Base-by-base conservation (phyloP, 345 rosid species). In the Pistacia integerrima region DNA sequence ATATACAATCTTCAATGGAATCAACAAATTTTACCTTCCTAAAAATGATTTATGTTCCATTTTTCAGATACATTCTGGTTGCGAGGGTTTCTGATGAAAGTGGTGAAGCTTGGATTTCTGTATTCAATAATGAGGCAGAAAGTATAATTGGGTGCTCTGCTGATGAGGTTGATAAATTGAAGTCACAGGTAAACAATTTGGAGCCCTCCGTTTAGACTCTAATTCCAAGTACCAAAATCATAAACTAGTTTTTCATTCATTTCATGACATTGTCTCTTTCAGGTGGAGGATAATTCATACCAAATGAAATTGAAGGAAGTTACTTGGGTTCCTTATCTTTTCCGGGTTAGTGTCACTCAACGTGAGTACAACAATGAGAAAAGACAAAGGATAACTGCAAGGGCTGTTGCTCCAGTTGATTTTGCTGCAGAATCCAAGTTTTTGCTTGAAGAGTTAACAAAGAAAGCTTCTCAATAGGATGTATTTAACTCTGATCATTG, bases 41-140 rank as follows among this genome's bases (percentile, higher is more conserved):
- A 11, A 36, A 35, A n/a, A 41, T 54, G 36, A 14, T 28, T n/a
- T 9, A 22, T 46, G 36, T 67, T 67, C 8, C 5, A 20, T 68
- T 71, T 64, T 28, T 41, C 69, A 94, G 98, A 82, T 95, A 91
- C 70, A 95, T 95, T 67, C 78, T 92, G 97, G 90, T 82, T 25
- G 82, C 82, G 59, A 93, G 85, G 82, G 86, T 89, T 54, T 76
- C 90, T 8, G 99, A 95, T 84, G 86, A 84, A 49, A 89, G 93
- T 64, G 96, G 97, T 55, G 99, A 95, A 78, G 89, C 85, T 13
- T 95, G 92, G 94, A 49, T 93, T 58, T 90, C 94, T 67, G 58
- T 93, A 73, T 95, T 95, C 80, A 95, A 93, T 58, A 87, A 90
- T 0, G 93, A 91, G 80, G 98, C 96, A 28, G 96, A 93, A 81